A percentile compares a stretch with the other conserved stretches of the same genome.
These are phyloP conservation scores for Hypericum perforatum DNA, from an alignment of 345 rosid species.

Conservation along the genomic window DNA sequence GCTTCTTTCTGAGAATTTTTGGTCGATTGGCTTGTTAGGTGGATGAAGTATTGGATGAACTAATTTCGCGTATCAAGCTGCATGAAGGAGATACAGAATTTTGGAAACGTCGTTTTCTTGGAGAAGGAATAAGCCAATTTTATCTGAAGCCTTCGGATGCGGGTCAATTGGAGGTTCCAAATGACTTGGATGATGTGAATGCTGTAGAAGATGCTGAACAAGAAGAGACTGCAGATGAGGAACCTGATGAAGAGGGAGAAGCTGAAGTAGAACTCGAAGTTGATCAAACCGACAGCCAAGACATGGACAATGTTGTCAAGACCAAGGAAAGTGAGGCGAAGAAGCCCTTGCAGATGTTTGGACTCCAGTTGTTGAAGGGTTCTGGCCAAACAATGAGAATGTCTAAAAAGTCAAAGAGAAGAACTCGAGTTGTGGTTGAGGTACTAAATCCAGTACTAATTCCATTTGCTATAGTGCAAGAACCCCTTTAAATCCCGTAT, in stretches of 20 bases:
- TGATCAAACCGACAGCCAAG: conserved; percentile 54
- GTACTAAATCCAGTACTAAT: conserved; percentile 36
- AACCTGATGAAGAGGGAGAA: conserved; percentile 19
- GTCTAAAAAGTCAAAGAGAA: conserved; percentile 57
- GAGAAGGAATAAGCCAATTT: conserved; percentile 54
- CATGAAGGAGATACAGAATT: conserved; percentile 95
- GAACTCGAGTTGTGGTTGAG: conserved; percentile 52
- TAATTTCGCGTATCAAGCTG: conserved; percentile 74
- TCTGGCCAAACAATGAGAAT: conserved; percentile 38
- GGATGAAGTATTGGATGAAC: conserved; percentile 75
- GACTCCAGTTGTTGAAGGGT: conserved; percentile 86
- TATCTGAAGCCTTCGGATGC: conserved; percentile 38
- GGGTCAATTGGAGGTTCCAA: conserved; percentile 35
- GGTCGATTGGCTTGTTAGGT: conserved; percentile 34
- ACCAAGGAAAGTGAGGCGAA: conserved; percentile 72
- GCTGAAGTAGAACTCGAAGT: conserved; percentile 28
- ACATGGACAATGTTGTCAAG: conserved; percentile 47
- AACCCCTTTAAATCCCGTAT: background rate
- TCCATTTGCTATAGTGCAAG: background rate
- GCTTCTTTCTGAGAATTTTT: background rate
- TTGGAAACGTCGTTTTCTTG: conserved; percentile 90
- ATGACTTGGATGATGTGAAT: conserved; percentile 44
- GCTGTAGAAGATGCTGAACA: conserved; percentile 41
- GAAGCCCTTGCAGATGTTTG: conserved; percentile 86
- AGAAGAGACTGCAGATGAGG: conserved; percentile 54